A percentile compares a stretch with the other conserved stretches of the same genome.
Evolutionary conservation across 192 early-diverging fungal species (phyloP).

Genomic region (Mortierella antarctica): DNA sequence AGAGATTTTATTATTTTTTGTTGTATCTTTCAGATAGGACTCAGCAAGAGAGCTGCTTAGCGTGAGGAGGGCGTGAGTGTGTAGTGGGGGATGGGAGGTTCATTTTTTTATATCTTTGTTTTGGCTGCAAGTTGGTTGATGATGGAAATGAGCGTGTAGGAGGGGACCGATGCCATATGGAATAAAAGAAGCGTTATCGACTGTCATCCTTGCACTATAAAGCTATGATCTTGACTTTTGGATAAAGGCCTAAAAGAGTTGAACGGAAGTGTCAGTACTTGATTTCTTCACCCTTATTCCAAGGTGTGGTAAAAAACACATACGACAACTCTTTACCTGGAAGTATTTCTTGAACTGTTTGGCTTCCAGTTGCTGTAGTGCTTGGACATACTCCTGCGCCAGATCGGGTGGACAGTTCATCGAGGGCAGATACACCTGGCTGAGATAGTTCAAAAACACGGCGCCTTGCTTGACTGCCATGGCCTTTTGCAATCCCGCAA

Average conservation of each 20-base stretch:
- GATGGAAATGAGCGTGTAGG: background rate
- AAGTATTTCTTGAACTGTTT: slow-evolving; percentile 82
- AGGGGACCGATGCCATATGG: too few relatives aligned
- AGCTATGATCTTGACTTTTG: slow-evolving; percentile 55
- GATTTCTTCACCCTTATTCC: background rate
- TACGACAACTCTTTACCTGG: slow-evolving; percentile 57
- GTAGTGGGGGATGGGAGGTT: background rate
- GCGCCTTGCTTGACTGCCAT: slow-evolving; percentile 66
- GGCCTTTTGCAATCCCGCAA: slow-evolving; percentile 64
- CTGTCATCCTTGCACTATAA: background rate
- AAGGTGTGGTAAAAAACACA: background rate
- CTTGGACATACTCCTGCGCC: slow-evolving; percentile 79
- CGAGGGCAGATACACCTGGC: slow-evolving; percentile 68
- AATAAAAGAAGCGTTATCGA: too few relatives aligned
- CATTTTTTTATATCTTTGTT: background rate
- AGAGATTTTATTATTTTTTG: too few relatives aligned
- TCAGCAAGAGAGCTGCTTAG: too few relatives aligned
- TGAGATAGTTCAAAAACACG: slow-evolving; percentile 71
- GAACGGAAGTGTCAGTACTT: background rate
- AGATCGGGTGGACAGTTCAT: slow-evolving; percentile 72
- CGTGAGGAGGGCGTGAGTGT: background rate
- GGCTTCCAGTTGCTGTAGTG: slow-evolving; percentile 72
- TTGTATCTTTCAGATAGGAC: too few relatives aligned
- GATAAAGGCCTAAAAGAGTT: slow-evolving; percentile 53
- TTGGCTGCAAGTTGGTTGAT: background rate